Evolutionary conservation across 2,329 filamentous ascomycete species (phyloP).

Genomic region (Colletotrichum acutatum): DNA sequence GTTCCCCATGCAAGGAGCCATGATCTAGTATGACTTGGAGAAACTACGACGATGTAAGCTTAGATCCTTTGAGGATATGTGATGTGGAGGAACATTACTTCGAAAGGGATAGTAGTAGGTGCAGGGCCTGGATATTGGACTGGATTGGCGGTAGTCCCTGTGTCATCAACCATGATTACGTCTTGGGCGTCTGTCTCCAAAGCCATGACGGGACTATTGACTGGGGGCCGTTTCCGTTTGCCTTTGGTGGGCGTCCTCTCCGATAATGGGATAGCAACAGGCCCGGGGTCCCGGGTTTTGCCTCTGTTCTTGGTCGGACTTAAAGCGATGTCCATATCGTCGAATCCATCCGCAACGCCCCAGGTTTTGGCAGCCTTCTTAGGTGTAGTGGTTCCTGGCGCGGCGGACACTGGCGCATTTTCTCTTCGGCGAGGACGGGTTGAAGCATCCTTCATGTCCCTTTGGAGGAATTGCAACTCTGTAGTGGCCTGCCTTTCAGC

Average conservation of each 20-base stretch:
- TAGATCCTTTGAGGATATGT: neutral
- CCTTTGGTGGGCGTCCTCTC: slow-evolving; percentile 72
- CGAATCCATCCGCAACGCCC: slow-evolving; percentile 79
- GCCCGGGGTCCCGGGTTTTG: slow-evolving; percentile 52
- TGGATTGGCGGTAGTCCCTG: slow-evolving; percentile 10
- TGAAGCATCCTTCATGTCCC: slow-evolving; percentile 73
- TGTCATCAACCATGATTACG: slow-evolving; percentile 48
- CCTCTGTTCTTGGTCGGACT: slow-evolving; percentile 65
- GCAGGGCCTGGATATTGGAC: neutral
- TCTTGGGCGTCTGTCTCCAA: slow-evolving; percentile 64
- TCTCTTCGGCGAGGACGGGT: slow-evolving; percentile 62
- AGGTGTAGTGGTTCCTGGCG: slow-evolving; percentile 59
- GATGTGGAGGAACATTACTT: slow-evolving; percentile 50
- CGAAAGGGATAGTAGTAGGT: slow-evolving; percentile 48
- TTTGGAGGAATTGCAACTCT: slow-evolving; percentile 77
- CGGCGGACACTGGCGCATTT: slow-evolving; percentile 37
- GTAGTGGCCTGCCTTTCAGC: slow-evolving; percentile 74
- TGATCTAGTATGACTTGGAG: slow-evolving; percentile 75
- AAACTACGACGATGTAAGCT: slow-evolving; percentile 54
- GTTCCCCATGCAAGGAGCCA: slow-evolving; percentile 62
- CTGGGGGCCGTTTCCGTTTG: slow-evolving; percentile 75
- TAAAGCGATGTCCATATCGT: slow-evolving; percentile 68
- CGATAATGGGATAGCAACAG: slow-evolving; percentile 55
- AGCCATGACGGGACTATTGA: slow-evolving; percentile 74
- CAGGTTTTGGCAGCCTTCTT: slow-evolving; percentile 67